phyloP scores from a whole-genome alignment of 2,329 filamentous ascomycete genomes.

The Immersiporthe knoxdaviesiana region DNA sequence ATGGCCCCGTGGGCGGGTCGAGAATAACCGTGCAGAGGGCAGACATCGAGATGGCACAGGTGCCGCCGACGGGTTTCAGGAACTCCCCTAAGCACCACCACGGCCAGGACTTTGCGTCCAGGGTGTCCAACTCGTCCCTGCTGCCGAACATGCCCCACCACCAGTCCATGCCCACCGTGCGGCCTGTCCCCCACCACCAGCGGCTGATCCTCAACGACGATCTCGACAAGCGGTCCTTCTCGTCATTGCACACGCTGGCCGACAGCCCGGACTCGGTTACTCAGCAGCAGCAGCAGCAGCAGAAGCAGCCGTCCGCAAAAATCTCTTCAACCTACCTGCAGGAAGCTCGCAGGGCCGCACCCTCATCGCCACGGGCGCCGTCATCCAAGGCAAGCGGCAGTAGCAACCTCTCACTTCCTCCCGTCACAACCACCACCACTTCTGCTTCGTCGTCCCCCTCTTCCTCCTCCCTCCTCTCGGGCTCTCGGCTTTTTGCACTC shows the following conservation, averaged over 20 bases:
- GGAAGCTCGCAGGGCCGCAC: conserved; percentile 41
- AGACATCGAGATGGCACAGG: conserved; percentile 10
- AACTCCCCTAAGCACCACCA: neutral
- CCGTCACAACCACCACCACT: conserved; percentile 20
- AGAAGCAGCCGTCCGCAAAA: conserved; percentile 33
- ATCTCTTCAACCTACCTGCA: conserved; percentile 40
- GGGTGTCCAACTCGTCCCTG: conserved; percentile 14
- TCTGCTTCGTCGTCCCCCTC: neutral
- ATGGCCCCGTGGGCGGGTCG: neutral
- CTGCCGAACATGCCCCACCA: conserved; percentile 10
- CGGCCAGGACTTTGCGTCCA: neutral
- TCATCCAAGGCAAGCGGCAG: conserved; percentile 25
- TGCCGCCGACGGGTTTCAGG: neutral
- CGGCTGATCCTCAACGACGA: conserved; percentile 12
- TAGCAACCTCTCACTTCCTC: conserved; percentile 1
- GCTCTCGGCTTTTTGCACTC: conserved; percentile 25
- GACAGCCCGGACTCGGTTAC: conserved; percentile 34
- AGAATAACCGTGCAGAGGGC: conserved; percentile 11
- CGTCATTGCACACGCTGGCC: conserved; percentile 7
- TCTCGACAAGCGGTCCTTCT: conserved; percentile 3
- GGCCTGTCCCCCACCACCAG: conserved; percentile 6
- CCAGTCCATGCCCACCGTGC: conserved; percentile 10
- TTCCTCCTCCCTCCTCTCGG: conserved; percentile 10
- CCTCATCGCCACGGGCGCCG: conserved; percentile 33
- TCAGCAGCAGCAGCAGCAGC: conserved; percentile 2